Base-by-base conservation (phyloP, 108 stramenopile species). In the Nitzschia palea region DNA sequence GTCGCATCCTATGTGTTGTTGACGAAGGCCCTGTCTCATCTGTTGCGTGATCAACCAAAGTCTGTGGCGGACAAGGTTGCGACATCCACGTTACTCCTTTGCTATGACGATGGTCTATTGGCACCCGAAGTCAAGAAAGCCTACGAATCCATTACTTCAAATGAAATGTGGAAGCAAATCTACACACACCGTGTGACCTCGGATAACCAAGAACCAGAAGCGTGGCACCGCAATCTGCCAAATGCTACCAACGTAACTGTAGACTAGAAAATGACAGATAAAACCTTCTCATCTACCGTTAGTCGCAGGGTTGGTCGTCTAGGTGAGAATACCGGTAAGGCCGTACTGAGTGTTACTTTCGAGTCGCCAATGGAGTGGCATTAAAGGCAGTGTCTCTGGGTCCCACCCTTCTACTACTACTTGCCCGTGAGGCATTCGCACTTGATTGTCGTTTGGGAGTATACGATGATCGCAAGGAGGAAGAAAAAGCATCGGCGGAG, bases 51-150 rank as follows among this genome's bases (percentile, higher is more conserved):
- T 42, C 40, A 40, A 42, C 43, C 63, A 31, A 62, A 34, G 27
- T 4, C 4, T 25, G 43, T 48, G 23, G 67, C 67, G 5, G 66
- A 74, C 34, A 76, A 69, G 51, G 67, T 76, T 36, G 74, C 53
- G 15, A 31, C 45, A 9, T 53, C 62, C 1, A 47, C 60, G 1
- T 37, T 76, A 4, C 18, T 20, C 0, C 25, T 68, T 35, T 76
- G 74, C 35, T 76, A 67, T 43, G 35, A 68, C 29, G 74, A 76
- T 68, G 74, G 74, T 23, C 37, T 63, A 18, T 55, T 68, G 3
- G 59, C 32, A 5, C 23, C 53, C 22, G 65, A 69, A 23, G 61
- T 76, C 5, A 26, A 53, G 42, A 45, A 68, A 20, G 44, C 57
- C 10, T 65, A 68, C 9, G 35, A 59, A 42, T 56, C 67, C 0